Evolutionary conservation across 306 rosid genomes (phyloP), one percentile per base, ranked within the genome.

Genomic region (Pyrus pyrifolia): DNA sequence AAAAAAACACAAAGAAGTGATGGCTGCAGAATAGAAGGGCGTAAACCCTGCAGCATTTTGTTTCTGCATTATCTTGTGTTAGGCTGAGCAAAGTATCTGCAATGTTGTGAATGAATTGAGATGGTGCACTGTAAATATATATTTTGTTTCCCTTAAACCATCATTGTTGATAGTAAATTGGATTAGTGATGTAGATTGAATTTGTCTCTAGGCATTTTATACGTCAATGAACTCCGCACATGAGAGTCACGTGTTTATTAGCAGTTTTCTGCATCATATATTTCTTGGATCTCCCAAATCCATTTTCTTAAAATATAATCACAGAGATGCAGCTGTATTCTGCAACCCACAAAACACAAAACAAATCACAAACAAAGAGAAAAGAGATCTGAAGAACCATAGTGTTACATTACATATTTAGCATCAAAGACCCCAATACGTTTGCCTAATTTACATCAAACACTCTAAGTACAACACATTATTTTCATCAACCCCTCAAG

Each of bases 21-120:
- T 49, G 45, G 27, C 68, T 2, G 55, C 14, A 40, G 77, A 68
- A 78, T 52, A 69, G 25, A 77, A 66, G 33, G 68, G 74, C 75
- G 76, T 75, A 65, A 68, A 68, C 59, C 64, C 60, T 78, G 83
- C 58, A 67, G 76, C 78, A 68, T 77, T 87, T 82, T 82, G 73
- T 73, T 44, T 72, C 79, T 21, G 52, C 49, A 59, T 59, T 40
- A 22, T 58, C 63, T 58, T 51, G 33, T 66, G 68, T 53, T 25
- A 40, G 40, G 49, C 68, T n/a, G n/a, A 67, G 63, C 68, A 71
- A 55, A 68, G 76, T 71, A 73, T 76, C 73, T 76, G 73, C 72
- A 63, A 30, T 72, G 10, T 63, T 68, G 79, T 31, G 67, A 66
- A 45, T 51, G 76, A 40, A 25, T 73, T 35, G 62, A 40, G 76